Evolutionary conservation across 495 filamentous ascomycete genomes (phyloP).

Genomic region (Penicillium longicatenatum): DNA sequence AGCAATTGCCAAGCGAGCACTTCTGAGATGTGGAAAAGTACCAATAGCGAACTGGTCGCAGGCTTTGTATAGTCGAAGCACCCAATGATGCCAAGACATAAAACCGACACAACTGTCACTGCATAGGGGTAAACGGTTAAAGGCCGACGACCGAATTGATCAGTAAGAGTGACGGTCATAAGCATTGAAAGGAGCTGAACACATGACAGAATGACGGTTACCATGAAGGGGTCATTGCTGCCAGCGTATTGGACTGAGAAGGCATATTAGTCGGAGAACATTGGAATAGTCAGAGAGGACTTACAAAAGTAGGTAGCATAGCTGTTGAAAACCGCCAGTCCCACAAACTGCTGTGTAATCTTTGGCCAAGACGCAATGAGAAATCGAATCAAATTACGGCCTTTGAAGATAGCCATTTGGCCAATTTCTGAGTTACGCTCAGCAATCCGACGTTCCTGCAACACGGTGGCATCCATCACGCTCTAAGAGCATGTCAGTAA

Average conservation of each 20-base stretch:
- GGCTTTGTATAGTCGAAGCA: slow-evolving; percentile 42
- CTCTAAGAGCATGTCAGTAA: slow-evolving; percentile 16
- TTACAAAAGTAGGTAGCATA: slow-evolving; percentile 47
- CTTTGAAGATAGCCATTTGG: slow-evolving; percentile 36
- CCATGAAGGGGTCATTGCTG: slow-evolving; percentile 41
- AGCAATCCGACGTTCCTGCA: slow-evolving; percentile 33
- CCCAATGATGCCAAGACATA: slow-evolving; percentile 42
- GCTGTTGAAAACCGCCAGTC: slow-evolving; percentile 43
- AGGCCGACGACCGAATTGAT: slow-evolving; percentile 40
- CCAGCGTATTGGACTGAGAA: slow-evolving; percentile 41
- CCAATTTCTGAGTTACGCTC: slow-evolving; percentile 31
- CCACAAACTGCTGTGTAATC: slow-evolving; percentile 46
- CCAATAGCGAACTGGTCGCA: slow-evolving; percentile 34
- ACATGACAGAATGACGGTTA: slow-evolving; percentile 44
- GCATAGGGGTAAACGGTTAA: slow-evolving; percentile 42
- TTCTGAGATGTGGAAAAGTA: slow-evolving; percentile 2
- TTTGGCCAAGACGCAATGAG: slow-evolving; percentile 46
- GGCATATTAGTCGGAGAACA: neutral
- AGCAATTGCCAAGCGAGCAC: slow-evolving; percentile 30
- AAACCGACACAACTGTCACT: slow-evolving; percentile 37
- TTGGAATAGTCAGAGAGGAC: neutral
- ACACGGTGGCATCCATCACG: slow-evolving; percentile 34
- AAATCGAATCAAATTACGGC: slow-evolving; percentile 41
- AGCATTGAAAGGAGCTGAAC: slow-evolving; percentile 43
- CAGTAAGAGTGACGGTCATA: slow-evolving; percentile 32